These are phyloP conservation scores for Teratosphaeria epicoccoides DNA, from an alignment of 2,329 filamentous ascomycete species.

Conservation along the genomic window DNA sequence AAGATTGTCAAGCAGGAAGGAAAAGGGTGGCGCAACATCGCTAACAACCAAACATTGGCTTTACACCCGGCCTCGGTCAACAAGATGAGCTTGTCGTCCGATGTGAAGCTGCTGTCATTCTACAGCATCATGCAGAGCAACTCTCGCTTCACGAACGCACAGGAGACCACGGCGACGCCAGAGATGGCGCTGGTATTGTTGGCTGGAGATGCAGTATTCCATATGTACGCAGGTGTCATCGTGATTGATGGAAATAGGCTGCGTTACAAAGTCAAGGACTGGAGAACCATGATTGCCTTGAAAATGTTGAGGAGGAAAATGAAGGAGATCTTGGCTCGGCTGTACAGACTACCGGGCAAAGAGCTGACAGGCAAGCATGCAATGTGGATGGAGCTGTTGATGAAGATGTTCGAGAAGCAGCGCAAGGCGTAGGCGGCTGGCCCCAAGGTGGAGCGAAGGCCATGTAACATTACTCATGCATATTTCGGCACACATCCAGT, in stretches of 20 bases:
- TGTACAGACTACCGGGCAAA: constrained; percentile 49
- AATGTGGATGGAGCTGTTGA: constrained; percentile 32
- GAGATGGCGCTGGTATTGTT: constrained; percentile 74
- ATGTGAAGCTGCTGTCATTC: constrained; percentile 74
- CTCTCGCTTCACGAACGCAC: constrained; percentile 75
- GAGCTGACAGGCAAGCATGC: constrained; percentile 29
- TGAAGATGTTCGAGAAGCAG: constrained; percentile 4
- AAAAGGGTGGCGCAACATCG: constrained; percentile 81
- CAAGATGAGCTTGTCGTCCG: constrained; percentile 41
- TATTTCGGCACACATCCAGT: neutral
- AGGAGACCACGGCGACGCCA: constrained; percentile 57
- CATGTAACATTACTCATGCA: neutral
- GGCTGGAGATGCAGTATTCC: constrained; percentile 80
- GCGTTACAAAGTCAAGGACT: constrained; percentile 72
- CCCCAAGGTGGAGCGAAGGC: neutral
- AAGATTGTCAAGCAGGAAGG: constrained; percentile 77
- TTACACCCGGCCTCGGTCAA: constrained; percentile 86
- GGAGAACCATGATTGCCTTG: constrained; percentile 83
- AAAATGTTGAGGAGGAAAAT: constrained; percentile 67
- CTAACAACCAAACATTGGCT: constrained; percentile 83
- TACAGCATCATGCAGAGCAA: constrained; percentile 95
- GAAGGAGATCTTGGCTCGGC: constrained; percentile 61
- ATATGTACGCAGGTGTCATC: constrained; percentile 80
- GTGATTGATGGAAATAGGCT: constrained; percentile 79
- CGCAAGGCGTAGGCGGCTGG: neutral